Evolutionary conservation across 345 rosid species (phyloP), one percentile per base, ranked within the genome.

Genomic region (Ailanthus altissimus): DNA sequence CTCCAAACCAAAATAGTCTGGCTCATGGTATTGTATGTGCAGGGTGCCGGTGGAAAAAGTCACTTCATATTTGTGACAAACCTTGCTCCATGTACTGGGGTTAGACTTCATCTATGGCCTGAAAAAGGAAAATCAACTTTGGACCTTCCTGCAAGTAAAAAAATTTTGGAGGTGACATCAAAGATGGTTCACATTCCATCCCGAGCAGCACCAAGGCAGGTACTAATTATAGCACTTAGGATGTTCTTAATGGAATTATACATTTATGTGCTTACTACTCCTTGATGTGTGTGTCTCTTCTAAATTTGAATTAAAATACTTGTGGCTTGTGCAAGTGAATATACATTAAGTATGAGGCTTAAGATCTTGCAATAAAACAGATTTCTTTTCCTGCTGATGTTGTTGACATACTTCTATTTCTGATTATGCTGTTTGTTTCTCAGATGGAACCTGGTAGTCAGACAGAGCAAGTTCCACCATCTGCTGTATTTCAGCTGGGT

Each of bases 381-480:
- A n/a, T 59, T 3, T 18, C 15, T 36, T 62, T 62, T 62, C 21
- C 5, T 18, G 65, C 36, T 1, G 21, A 62, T 75, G 72, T 73
- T 65, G 67, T 59, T 83, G 67, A 76, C 58, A 32, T 49, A 38
- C 54, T 72, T 53, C 54, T 28, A 72, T 56, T 69, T 61, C 59
- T 74, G 57, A 47, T 66, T 72, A 5, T 77, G 62, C 65, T 78
- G 56, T 75, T 46, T 83, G 18, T 72, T 81, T 81, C 50, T 78
- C 85, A 96, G 99, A 81, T 90, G 32, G 98, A 96, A 86, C 99
- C 99, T 66, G 99, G 99, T 60, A 91, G 98, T 87, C 97, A 96
- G 85, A 96, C 99, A 8, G 99, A 96, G 88, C 99, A 96, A 87
- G 92, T 97, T 13, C 97, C 99, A 85, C 99, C 99, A 75, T 92